Conservation (phyloP, 345 rosid genomes). For the Barbarea vulgaris region DNA sequence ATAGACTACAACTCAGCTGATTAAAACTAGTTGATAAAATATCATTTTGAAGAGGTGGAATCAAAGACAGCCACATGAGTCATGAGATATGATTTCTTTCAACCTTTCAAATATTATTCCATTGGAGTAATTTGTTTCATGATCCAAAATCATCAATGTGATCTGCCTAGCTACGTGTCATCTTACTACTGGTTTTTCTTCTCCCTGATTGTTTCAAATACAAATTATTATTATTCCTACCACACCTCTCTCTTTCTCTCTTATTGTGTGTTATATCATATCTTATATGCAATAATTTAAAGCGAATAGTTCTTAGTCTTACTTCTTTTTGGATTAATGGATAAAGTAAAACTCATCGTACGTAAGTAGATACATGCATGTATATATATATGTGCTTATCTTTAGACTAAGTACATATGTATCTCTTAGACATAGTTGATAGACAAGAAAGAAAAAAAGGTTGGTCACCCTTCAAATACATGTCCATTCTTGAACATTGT, state of each 20-base stretch:
- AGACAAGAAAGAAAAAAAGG: neutral
- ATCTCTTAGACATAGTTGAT: constrained; percentile 14
- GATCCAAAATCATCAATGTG: constrained; percentile 7
- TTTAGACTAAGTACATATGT: constrained; percentile 11
- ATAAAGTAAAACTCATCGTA: constrained; percentile 13
- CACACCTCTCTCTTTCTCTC: constrained; percentile 21
- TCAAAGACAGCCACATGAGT: constrained; percentile 25
- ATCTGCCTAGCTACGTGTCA: constrained; percentile 10
- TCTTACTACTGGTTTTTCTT: constrained; percentile 12
- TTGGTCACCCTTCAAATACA: neutral
- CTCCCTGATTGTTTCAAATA: constrained; percentile 5
- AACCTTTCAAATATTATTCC: constrained; percentile 6
- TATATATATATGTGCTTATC: constrained; percentile 7
- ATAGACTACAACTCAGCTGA: constrained; percentile 22
- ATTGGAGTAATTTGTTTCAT: neutral
- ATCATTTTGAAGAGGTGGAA: constrained; percentile 22
- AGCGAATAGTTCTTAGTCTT: constrained; percentile 2
- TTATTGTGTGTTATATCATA: neutral
- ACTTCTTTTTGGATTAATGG: constrained; percentile 4
- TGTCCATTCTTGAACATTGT: neutral
- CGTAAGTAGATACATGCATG: neutral
- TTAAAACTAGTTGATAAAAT: neutral
- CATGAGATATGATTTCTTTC: constrained; percentile 8
- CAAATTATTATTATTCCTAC: constrained; percentile 12
- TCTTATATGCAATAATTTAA: neutral